Percentiles rank a stretch among this genome's conserved stretches.
Evolutionary conservation across 768 basidiomycete genomes (phyloP).

Genomic region (Cystofilobasidium macerans): DNA sequence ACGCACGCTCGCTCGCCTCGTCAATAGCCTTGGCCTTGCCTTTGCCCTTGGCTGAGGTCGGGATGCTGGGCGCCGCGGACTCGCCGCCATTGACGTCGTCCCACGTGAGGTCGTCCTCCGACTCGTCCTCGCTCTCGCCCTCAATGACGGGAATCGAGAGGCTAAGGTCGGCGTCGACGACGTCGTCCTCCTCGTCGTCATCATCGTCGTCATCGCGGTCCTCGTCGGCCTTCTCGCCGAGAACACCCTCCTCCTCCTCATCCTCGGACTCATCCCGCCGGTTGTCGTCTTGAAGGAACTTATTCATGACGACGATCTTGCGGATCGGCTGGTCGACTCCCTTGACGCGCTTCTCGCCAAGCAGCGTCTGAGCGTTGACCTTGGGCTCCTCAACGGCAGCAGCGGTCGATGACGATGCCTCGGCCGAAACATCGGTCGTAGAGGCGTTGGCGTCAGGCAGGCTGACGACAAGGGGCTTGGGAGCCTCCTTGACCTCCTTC

Average conservation of each 20-base stretch:
- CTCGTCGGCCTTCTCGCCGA: conserved; percentile 36
- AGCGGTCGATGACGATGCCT: conserved; percentile 7
- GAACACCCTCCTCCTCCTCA: conserved; percentile 30
- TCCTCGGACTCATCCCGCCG: conserved; percentile 32
- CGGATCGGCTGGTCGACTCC: conserved; percentile 77
- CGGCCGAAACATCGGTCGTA: conserved; percentile 4
- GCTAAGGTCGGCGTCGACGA: conserved; percentile 28
- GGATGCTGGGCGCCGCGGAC: neutral
- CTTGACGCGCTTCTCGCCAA: conserved; percentile 40
- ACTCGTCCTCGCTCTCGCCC: conserved; percentile 31
- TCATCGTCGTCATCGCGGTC: conserved; percentile 37
- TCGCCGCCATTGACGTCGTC: conserved; percentile 29
- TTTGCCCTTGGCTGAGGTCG: conserved; percentile 29
- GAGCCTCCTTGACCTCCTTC: conserved; percentile 36
- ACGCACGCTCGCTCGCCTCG: conserved; percentile 35
- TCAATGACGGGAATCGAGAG: conserved; percentile 13
- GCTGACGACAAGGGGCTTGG: conserved; percentile 33
- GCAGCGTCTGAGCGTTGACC: conserved; percentile 33
- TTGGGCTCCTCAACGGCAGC: conserved; percentile 48
- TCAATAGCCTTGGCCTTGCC: conserved; percentile 33
- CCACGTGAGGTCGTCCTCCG: conserved; percentile 30
- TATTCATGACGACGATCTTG: conserved; percentile 78
- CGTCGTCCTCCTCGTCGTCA: conserved; percentile 33
- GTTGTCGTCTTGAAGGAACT: conserved; percentile 69
- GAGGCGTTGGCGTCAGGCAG: conserved; percentile 14